These are phyloP conservation scores for Camillea tinctor DNA, from an alignment of 2,329 filamentous ascomycete species.

Conservation along the genomic window DNA sequence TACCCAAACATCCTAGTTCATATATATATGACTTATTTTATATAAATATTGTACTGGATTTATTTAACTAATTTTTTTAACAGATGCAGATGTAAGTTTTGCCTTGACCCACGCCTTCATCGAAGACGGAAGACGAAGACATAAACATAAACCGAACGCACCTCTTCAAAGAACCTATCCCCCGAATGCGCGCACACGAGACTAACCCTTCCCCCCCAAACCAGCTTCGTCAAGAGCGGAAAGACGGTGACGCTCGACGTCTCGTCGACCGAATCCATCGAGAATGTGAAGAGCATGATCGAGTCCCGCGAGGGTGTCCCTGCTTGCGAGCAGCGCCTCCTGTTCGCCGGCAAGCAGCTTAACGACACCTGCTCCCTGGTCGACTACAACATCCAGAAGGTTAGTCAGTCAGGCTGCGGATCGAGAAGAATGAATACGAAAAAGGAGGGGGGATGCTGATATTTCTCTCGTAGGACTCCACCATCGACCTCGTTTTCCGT, in stretches of 20 bases:
- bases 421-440: too few species aligned
- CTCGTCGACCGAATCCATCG: conserved; percentile 98
- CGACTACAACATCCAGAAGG: conserved; percentile 99
- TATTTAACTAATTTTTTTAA: conserved; percentile 24
- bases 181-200: conserved; percentile 19
- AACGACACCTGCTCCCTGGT: conserved; percentile 96
- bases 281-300: conserved; percentile 99
- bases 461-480: conserved; percentile 72
- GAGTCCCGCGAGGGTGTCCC: conserved; percentile 99
- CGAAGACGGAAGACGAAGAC: conserved; percentile 8
- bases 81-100: conserved; percentile 85
- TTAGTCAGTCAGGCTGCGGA: too few species aligned
- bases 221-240: conserved; percentile 99
- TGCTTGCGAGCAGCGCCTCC: conserved; percentile 96
- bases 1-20: conserved; percentile 30
- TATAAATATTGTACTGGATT: not conserved
- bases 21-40: not conserved
- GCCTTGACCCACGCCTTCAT: conserved; percentile 6
- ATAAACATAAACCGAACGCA: too few species aligned
- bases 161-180: too few species aligned
- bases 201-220: not conserved
- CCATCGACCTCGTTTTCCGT: conserved; percentile 96
- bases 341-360: conserved; percentile 98
- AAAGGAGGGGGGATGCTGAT: not conserved
- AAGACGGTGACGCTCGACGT: conserved; percentile 99